phyloP scores from a whole-genome alignment of 1,284 basidiomycete species.

The Austroboletus novae-zelandiae region DNA sequence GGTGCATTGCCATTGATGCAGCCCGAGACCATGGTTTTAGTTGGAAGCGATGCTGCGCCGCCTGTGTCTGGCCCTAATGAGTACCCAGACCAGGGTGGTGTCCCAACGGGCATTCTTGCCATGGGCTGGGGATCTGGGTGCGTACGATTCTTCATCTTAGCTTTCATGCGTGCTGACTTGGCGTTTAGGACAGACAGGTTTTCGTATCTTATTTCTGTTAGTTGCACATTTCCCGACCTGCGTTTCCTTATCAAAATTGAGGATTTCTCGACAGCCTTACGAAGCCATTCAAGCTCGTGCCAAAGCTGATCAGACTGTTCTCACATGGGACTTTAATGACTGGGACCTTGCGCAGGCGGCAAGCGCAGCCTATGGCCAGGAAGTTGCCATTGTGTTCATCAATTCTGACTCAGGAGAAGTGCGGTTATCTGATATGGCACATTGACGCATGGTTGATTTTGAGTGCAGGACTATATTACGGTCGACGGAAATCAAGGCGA shows the following conservation, averaged over 20 bases:
- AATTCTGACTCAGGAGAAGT: constrained; percentile 42
- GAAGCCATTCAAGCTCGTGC: constrained; percentile 40
- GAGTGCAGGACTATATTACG: constrained; percentile 47
- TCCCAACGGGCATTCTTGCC: constrained; percentile 54
- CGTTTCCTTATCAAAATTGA: background rate
- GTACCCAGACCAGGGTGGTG: constrained; percentile 46
- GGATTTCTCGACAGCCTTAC: constrained; percentile 28
- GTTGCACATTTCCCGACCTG: constrained; percentile 2
- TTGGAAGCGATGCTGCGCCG: constrained; percentile 58
- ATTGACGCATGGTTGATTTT: constrained; percentile 5
- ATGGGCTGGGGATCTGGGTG: constrained; percentile 66
- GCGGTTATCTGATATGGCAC: background rate
- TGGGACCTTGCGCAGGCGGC: constrained; percentile 31
- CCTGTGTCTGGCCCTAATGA: constrained; percentile 56
- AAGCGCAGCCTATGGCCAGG: constrained; percentile 25
- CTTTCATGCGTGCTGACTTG: background rate
- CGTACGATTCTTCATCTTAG: background rate
- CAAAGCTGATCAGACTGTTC: constrained; percentile 29
- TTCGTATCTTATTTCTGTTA: constrained; percentile 38
- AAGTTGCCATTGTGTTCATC: constrained; percentile 39
- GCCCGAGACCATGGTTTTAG: constrained; percentile 34
- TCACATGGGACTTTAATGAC: constrained; percentile 39
- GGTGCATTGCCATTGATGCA: constrained; percentile 53
- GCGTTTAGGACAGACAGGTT: constrained; percentile 36
- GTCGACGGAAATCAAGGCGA: constrained; percentile 49